Percentiles rank a stretch among this genome's conserved stretches.
Evolutionary conservation across 192 early-diverging fungal genomes (phyloP).

Genomic region (Rhizophagus prolifer): DNA sequence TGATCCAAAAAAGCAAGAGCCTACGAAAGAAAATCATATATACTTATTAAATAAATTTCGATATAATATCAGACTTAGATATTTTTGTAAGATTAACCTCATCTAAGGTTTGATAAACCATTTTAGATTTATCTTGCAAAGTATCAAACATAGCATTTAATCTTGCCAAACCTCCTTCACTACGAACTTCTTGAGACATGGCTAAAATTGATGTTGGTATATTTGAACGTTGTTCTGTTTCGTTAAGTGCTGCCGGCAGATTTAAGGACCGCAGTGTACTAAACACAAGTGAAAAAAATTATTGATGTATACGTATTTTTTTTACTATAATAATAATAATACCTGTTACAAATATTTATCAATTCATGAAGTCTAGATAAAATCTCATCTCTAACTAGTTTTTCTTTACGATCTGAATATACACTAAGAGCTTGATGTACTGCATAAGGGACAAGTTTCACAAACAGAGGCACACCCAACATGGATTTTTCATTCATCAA

Average conservation of each 20-base stretch:
- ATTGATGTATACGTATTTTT: neutral
- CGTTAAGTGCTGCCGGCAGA: constrained; percentile 69
- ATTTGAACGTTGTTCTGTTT: constrained; percentile 71
- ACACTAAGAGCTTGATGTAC: constrained; percentile 88
- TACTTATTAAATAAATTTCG: constrained; percentile 35
- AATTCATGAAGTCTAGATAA: constrained; percentile 65
- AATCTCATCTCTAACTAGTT: constrained; percentile 68
- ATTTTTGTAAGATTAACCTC: constrained; percentile 40
- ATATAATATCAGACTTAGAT: neutral
- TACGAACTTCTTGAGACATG: constrained; percentile 73
- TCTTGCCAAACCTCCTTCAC: constrained; percentile 64
- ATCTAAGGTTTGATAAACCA: constrained; percentile 60
- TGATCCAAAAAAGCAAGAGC: constrained; percentile 66
- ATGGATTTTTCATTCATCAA: constrained; percentile 56
- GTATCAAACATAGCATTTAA: constrained; percentile 67
- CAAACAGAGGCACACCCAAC: constrained; percentile 75
- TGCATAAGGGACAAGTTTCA: constrained; percentile 83
- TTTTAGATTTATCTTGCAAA: constrained; percentile 50
- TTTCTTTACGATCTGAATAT: constrained; percentile 82
- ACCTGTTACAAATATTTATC: constrained; percentile 67
- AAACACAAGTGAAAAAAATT: constrained; percentile 4
- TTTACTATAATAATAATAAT: neutral
- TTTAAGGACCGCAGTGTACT: constrained; percentile 69
- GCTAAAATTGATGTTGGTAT: constrained; percentile 69
- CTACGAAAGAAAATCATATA: constrained; percentile 37